Base-by-base conservation (phyloP, 2,329 filamentous ascomycete genomes). In the Fusarium chlamydosporum region DNA sequence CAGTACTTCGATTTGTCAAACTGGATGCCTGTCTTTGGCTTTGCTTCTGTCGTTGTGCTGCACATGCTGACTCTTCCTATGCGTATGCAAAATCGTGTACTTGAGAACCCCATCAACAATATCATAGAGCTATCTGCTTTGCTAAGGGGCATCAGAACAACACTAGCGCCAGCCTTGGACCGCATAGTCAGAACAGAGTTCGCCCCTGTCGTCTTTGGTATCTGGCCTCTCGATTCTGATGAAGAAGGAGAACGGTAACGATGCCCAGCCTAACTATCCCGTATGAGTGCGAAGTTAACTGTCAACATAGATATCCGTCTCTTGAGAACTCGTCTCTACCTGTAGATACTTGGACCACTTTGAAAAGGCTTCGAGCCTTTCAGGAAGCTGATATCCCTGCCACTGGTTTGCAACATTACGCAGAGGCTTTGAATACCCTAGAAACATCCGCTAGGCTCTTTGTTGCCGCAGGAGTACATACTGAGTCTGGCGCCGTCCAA, bases 21-120 rank as follows among this genome's bases (percentile, higher is more conserved):
- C 38, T 75, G 72, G 68, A 56, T 65, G 38, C 77, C 80, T n/a
- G 74, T 80, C 37, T 79, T 81, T 37, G 79, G 77, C 69, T 82
- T 84, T 51, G 80, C 82, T 56, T 80, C 81, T 15, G 78, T 77
- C 6, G 78, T 77, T 51, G 76, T 81, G 4, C 15, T 77, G 8
- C 70, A 69, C n/a, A 76, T 76, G 70, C 35, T 74, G 27, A 69
- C 67, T 10, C 64, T 74, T 9, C 73, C 73, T 0, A 58, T 31
- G 27, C 69, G 73, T 5, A 70, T 65, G 35, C 59, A 64, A 10
- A 55, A 54, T 20, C 48, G 56, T 23, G 34, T 45, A 6, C 61
- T 75, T 3, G 69, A 70, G 35, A 51, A 67, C 16, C 73, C 73
- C 2, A 62, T 75, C 18, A 56, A 34, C 12, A 73, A 69, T 31